Conservation (phyloP, 2,329 filamentous ascomycete genomes). For the Diplodia mutila region DNA sequence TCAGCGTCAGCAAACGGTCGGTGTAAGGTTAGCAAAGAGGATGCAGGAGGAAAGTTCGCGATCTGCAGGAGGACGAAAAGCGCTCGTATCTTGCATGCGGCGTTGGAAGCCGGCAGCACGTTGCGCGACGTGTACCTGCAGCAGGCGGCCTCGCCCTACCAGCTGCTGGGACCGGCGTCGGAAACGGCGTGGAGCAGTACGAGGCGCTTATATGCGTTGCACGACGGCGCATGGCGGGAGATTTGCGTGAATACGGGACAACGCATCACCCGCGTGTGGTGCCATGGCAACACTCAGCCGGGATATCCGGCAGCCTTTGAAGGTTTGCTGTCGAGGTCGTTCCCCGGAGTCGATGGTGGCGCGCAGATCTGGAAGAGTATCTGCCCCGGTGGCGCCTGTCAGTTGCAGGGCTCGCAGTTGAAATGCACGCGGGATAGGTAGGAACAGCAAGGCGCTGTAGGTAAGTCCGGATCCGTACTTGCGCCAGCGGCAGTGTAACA, state of each 20-base stretch:
- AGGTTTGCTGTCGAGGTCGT: not conserved
- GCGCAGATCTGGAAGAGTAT: not conserved
- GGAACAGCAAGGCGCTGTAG: not conserved
- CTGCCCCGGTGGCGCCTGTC: slow-evolving; percentile 1
- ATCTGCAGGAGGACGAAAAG: slow-evolving; percentile 3
- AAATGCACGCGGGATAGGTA: not conserved
- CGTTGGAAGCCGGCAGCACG: slow-evolving; percentile 3
- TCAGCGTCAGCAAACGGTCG: not conserved
- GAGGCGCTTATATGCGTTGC: slow-evolving; percentile 16
- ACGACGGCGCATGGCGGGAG: slow-evolving; percentile 14
- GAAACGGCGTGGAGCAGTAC: slow-evolving; percentile 4
- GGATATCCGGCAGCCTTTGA: not conserved
- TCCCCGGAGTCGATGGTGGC: not conserved
- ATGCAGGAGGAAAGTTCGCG: not conserved
- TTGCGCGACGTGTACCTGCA: slow-evolving; percentile 25
- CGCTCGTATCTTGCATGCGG: not conserved
- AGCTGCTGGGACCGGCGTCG: not conserved
- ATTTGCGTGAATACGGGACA: slow-evolving; percentile 20
- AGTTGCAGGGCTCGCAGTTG: not conserved
- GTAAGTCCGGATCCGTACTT: not conserved
- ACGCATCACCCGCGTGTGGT: slow-evolving; percentile 1
- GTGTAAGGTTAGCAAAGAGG: not conserved
- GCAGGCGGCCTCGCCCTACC: slow-evolving; percentile 12
- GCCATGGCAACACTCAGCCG: not conserved
- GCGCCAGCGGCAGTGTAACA: slow-evolving; percentile 17